Base-by-base conservation (phyloP, 225 moss, liverwort and hornwort species). In the Ulota crispa region DNA sequence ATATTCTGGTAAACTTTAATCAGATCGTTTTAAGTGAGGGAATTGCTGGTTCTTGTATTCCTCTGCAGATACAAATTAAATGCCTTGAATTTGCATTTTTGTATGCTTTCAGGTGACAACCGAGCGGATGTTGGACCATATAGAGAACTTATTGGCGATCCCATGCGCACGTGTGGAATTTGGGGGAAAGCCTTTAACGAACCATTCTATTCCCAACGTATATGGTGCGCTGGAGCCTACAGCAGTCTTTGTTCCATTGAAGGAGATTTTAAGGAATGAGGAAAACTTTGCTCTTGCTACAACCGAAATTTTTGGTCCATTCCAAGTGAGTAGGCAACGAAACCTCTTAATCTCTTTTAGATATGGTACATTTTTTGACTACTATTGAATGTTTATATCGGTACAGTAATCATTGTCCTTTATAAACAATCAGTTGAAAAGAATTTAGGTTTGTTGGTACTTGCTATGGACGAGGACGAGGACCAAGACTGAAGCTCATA, bases 221-320 rank as follows among this genome's bases (percentile, higher is more conserved):
- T 99, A 94, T 86, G 99, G 99, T 11, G 99, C 99, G 59, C 18
- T 99, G 79, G 99, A 99, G 82, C 99, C 99, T 16, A 99, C 99
- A 64, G 94, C 94, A 52, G 93, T 99, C 20, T 96, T 91, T 82
- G 93, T 99, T 68, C 99, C 99, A 32, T 66, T 99, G 59, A 89
- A 90, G 56, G 99, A 99, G 79, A 93, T 99, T 27, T 47, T 96
- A 79, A 95, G 92, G 72, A 86, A 87, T 39, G 87, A 83, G 54
- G 92, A 88, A 53, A 93, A 90, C 53, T 99, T 96, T 89, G 85
- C 87, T 32, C 90, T 96, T 73, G 99, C 91, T 50, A 99, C 96
- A 15, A 92, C 93, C 16, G 99, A 99, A 80, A 94, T 99, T 50
- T 99, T 99, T 84, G 99, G 99, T 75, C 99, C 99, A 41, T 96